phyloP scores from a whole-genome alignment of 2,329 filamentous ascomycete species.

The Colletotrichum eleusines region DNA sequence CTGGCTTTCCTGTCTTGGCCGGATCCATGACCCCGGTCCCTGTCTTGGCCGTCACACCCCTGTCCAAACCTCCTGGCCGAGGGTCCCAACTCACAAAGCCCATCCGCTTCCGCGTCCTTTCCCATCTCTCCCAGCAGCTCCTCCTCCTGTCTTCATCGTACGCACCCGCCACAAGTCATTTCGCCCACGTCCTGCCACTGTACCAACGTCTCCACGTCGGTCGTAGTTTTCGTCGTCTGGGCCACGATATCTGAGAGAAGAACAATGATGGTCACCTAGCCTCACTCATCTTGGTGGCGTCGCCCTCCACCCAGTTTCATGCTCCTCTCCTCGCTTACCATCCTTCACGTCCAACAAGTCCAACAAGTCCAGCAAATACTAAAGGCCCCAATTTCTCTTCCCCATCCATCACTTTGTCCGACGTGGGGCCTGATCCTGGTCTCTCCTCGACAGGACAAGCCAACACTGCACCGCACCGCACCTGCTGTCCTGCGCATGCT shows the following conservation, averaged over 20 bases:
- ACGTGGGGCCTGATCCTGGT: constrained; percentile 39
- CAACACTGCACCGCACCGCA: constrained; percentile 39
- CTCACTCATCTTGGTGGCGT: no score
- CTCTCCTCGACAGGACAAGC: constrained; percentile 32
- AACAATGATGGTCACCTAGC: no score
- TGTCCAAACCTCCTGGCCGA: constrained; percentile 21
- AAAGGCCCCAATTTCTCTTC: constrained; percentile 36
- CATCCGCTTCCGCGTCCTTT: constrained; percentile 36
- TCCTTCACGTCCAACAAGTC: constrained; percentile 21
- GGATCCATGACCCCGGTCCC: constrained; percentile 37
- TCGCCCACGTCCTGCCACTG: constrained; percentile 12
- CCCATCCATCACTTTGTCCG: constrained; percentile 38
- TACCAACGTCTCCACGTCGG: constrained; percentile 2
- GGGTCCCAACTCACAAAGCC: constrained; percentile 20
- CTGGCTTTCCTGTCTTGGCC: constrained; percentile 28
- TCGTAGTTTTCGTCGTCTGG: background rate
- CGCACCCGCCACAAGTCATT: constrained; percentile 5
- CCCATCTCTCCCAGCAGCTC: background rate
- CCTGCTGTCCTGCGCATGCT: constrained; percentile 29
- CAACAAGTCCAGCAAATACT: constrained; percentile 9
- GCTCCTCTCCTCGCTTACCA: constrained; percentile 28
- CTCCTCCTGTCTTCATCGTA: constrained; percentile 4
- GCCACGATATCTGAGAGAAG: background rate
- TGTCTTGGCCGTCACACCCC: constrained; percentile 25
- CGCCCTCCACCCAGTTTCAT: no score